Evolutionary conservation across 2,329 filamentous ascomycete species (phyloP).

Genomic region (Dactylellina leptospora): DNA sequence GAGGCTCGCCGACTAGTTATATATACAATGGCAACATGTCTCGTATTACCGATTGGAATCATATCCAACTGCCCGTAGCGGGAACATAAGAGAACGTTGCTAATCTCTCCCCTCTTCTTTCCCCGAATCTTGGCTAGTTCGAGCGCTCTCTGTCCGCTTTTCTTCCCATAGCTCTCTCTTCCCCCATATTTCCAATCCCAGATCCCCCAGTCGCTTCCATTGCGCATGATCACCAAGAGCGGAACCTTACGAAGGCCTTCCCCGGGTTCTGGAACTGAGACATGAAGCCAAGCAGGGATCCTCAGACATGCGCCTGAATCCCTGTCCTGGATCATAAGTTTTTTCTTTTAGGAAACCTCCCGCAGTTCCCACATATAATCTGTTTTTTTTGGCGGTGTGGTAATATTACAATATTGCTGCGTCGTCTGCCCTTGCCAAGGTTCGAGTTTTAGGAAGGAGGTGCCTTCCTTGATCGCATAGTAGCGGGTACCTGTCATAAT

Average conservation of each 20-base stretch:
- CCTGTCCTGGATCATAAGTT: conserved; percentile 38
- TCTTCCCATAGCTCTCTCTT: neutral
- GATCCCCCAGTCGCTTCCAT: conserved; percentile 4
- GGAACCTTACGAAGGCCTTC: conserved; percentile 43
- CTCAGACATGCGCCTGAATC: conserved; percentile 50
- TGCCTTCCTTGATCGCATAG: conserved; percentile 25
- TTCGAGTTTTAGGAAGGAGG: conserved; percentile 37
- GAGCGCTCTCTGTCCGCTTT: neutral
- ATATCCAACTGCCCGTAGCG: conserved; percentile 42
- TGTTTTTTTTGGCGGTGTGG: too few relatives aligned
- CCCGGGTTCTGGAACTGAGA: conserved; percentile 42
- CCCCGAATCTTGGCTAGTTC: neutral
- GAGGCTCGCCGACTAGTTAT: conserved; percentile 24
- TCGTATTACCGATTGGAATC: conserved; percentile 4
- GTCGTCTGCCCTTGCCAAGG: conserved; percentile 44
- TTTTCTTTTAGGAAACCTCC: conserved; percentile 50
- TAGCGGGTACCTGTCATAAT: conserved; percentile 31
- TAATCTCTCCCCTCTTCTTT: neutral
- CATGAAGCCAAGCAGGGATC: conserved; percentile 8
- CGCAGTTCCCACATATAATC: conserved; percentile 30
- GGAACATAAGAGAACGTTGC: conserved; percentile 36
- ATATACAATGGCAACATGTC: conserved; percentile 27
- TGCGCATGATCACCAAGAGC: conserved; percentile 29
- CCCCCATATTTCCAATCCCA: conserved; percentile 16
- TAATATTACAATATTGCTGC: conserved; percentile 17